Percentiles rank a stretch among this genome's conserved stretches.
Evolutionary conservation across 2,329 filamentous ascomycete genomes (phyloP).

Genomic region (Zasmidium citrigriseum): DNA sequence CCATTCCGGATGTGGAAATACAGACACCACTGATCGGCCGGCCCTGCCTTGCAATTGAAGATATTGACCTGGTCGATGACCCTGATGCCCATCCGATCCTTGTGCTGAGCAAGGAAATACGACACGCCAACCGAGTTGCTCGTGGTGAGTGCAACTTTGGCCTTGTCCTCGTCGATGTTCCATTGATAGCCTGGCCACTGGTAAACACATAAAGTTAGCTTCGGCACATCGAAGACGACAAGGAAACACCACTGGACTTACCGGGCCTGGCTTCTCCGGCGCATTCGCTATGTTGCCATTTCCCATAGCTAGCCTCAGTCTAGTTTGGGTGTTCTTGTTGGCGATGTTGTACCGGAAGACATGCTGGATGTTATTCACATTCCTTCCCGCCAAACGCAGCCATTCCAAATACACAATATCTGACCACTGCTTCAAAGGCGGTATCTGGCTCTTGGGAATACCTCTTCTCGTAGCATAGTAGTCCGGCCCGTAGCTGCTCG

Average conservation of each 20-base stretch:
- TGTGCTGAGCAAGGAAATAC: slow-evolving; percentile 1
- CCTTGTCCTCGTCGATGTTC: background rate
- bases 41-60: background rate
- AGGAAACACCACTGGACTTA: background rate
- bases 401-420: background rate
- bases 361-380: background rate
- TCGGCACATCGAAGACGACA: background rate
- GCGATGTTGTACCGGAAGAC: background rate
- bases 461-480: background rate
- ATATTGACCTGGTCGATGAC: slow-evolving; percentile 3
- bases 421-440: background rate
- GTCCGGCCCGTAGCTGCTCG: background rate
- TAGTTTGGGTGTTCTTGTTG: background rate
- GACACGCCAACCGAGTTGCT: background rate
- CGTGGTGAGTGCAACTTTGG: background rate
- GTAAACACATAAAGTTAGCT: background rate
- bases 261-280: background rate
- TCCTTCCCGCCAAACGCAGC: background rate
- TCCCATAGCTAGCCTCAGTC: background rate
- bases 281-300: background rate
- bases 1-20: slow-evolving; percentile 1
- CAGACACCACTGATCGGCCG: slow-evolving; percentile 1
- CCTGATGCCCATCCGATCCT: background rate
- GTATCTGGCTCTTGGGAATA: background rate
- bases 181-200: slow-evolving; percentile 2